Evolutionary conservation across 768 basidiomycete genomes (phyloP), one percentile per base, ranked within the genome.

Genomic region (Stropharia rugosoannulata): DNA sequence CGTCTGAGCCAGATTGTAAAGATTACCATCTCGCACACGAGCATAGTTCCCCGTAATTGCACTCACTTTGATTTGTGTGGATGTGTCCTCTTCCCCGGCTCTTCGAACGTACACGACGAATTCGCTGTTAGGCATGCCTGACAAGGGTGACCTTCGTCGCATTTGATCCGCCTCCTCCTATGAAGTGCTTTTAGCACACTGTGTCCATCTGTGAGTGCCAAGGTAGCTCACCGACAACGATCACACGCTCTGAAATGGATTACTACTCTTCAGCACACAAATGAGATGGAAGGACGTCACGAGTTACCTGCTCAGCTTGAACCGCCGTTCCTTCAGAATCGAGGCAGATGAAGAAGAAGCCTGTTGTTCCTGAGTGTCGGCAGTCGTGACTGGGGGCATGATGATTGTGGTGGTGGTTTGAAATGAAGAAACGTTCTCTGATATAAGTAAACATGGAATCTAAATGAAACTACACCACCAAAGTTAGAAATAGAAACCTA

Each of bases 71-170:
- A 93, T 73, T 92, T 93, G 72, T 93, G 90, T 36, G 90, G 89
- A 65, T 92, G 89, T 1, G 86, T 87, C 55, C 90, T 77, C 74
- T 93, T 93, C 2, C 90, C 89, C 2, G 89, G 87, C 70, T 93
- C 91, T 69, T 93, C 91, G 64, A 93, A 93, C 0, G 91, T 93
- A 60, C 91, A 93, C 7, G 87, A 74, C 2, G 90, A 90, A 64
- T 80, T 88, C 10, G 90, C 88, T 5, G 87, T 86, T n/a, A 92
- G 70, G 69, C 91, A 93, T 11, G 90, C 89, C 71, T 93, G 89
- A 69, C 90, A 93, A 35, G 91, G 91, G 65, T 92, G 90, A 0
- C 91, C 91, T 68, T 93, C 91, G 62, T 93, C 91, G 66, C 91
- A 93, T 64, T 90, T 90, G 68, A 93, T 93, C 64, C 91, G 76